Evolutionary conservation across 1,284 basidiomycete species (phyloP), one percentile per base, ranked within the genome.

Genomic region (Puccinia coronata): DNA sequence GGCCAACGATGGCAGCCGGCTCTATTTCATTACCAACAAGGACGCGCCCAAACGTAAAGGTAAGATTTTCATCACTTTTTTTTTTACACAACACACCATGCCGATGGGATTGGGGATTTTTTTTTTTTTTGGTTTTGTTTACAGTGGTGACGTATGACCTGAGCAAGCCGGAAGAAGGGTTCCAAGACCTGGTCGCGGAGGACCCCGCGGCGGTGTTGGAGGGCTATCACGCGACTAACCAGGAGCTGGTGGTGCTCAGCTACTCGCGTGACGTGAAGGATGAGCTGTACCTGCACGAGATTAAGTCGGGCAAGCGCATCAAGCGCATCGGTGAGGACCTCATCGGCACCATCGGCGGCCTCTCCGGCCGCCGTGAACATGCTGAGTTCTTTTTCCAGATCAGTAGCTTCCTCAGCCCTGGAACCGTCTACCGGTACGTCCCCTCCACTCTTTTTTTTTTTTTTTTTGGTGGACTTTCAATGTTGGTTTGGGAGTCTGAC

Each of bases 211-310:
- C 91, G 57, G 91, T 92, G 28, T 87, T 95, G 9, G 88, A 88
- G 49, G 87, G 89, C 61, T 88, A 90, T 31, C 85, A 85, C 41
- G 87, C 90, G 31, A 87, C 93, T 31, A 89, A 89, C 82, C 85
- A 89, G 25, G 89, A 92, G 85, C 88, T 90, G 76, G 88, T 94
- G 67, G 89, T 90, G 12, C 85, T 92, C 20, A 87, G 90, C 69
- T 93, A 93, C 88, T 92, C 92, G 84, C 89, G 91, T 82, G 92
- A 92, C 91, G 91, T 93, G 84, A 92, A 92, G 83, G 92, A 94
- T 84, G 92, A 94, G 86, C 88, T 95, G 53, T 93, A 93, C 86
- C 86, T 95, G 77, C 91, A 92, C 86, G 88, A 90, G 59, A 88
- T 91, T 43, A 69, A 83, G 77, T 86, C 87, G 0, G 93, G 93